Evolutionary conservation across 306 rosid genomes (phyloP).

Genomic region (Quercus bicolor): DNA sequence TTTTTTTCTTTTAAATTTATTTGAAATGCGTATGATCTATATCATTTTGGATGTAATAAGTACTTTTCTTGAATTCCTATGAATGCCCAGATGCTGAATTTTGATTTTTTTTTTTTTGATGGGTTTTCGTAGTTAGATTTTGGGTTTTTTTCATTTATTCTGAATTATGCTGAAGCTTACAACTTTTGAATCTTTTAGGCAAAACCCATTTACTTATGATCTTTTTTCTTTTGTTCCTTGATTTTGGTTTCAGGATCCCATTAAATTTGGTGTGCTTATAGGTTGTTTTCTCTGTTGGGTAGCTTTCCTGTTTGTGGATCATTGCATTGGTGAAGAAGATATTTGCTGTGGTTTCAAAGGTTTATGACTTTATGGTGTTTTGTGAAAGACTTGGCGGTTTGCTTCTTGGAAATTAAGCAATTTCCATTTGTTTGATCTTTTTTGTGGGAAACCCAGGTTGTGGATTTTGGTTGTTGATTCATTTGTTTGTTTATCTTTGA

Average conservation of each 20-base stretch:
- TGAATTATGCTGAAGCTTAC: not conserved
- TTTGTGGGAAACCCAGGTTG: not conserved
- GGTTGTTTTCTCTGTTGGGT: not conserved
- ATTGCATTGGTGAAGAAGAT: not conserved
- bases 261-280: not conserved
- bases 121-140: not conserved
- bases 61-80: not conserved
- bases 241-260: not conserved
- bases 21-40: not conserved
- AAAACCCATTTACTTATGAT: not conserved
- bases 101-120: not conserved
- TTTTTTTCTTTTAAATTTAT: not conserved
- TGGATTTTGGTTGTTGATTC: not conserved
- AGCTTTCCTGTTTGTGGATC: not conserved
- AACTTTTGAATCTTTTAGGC: not conserved
- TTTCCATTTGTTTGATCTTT: not conserved
- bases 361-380: not conserved
- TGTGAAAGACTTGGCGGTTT: not conserved
- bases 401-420: slow-evolving; percentile 1
- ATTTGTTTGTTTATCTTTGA: not conserved
- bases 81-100: not conserved
- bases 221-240: not conserved
- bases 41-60: not conserved
- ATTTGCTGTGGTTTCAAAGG: not conserved
- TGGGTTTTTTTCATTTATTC: not conserved